Percentiles rank a stretch among this genome's conserved stretches.
phyloP scores from a whole-genome alignment of 345 rosid genomes.

The Sonneratia caseolaris region DNA sequence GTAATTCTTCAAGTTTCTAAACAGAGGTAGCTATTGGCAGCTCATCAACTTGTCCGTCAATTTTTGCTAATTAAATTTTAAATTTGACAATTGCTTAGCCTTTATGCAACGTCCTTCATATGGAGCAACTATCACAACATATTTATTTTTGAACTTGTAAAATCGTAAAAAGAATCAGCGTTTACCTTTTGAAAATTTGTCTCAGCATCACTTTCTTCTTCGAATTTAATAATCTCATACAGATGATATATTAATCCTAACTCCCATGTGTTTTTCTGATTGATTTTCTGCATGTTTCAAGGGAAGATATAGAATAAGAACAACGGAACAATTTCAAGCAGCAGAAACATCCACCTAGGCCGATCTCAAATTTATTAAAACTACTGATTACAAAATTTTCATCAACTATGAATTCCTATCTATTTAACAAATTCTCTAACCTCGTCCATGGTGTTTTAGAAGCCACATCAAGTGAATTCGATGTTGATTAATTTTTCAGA shows the following conservation, averaged over 20 bases:
- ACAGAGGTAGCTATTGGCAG: background rate
- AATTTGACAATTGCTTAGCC: background rate
- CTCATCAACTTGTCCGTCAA: background rate
- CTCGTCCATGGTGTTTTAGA: too few relatives aligned
- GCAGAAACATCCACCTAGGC: background rate
- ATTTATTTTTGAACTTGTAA: background rate
- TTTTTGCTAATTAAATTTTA: background rate
- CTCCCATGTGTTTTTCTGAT: slow-evolving; percentile 90
- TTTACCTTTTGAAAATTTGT: slow-evolving; percentile 89
- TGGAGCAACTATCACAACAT: background rate
- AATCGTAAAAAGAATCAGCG: background rate
- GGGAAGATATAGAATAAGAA: background rate
- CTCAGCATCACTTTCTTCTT: slow-evolving; percentile 70
- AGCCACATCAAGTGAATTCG: too few relatives aligned
- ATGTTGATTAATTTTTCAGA: too few relatives aligned
- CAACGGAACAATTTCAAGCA: background rate
- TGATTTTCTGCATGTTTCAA: slow-evolving; percentile 49
- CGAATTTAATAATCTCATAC: slow-evolving; percentile 71
- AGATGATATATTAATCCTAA: slow-evolving; percentile 80
- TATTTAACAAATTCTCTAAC: too few relatives aligned
- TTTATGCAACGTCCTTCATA: background rate
- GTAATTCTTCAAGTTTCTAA: background rate
- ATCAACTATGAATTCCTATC: too few relatives aligned
- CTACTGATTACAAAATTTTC: too few relatives aligned
- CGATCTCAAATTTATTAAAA: too few relatives aligned